Percentiles rank a stretch among this genome's conserved stretches.
Evolutionary conservation across 371 early-diverging fungal species (phyloP).

Genomic region (Apophysomyces variabilis): DNA sequence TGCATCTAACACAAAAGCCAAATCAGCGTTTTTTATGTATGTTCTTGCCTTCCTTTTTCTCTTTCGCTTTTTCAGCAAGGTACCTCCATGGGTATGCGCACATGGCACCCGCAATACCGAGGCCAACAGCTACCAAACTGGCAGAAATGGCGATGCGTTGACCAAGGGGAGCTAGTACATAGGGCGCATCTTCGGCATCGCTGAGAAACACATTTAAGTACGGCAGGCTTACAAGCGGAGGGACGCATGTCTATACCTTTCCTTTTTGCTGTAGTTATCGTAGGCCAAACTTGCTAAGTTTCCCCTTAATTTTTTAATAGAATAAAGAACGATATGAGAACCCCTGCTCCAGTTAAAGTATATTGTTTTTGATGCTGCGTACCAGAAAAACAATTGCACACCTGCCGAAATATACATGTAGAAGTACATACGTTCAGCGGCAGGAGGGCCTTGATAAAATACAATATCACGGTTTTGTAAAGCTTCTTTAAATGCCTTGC

Average conservation of each 20-base stretch:
- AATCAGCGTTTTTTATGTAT: neutral
- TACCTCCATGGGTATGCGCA: slow-evolving; percentile 60
- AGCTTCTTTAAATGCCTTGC: slow-evolving; percentile 28
- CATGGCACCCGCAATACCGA: slow-evolving; percentile 50
- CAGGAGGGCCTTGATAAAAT: slow-evolving; percentile 48
- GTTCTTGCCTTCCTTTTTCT: no score
- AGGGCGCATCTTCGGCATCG: slow-evolving; percentile 42
- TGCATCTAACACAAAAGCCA: slow-evolving; percentile 31
- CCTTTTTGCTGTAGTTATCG: slow-evolving; percentile 44
- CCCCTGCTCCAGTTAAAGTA: neutral
- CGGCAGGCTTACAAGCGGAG: neutral
- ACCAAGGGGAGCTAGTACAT: slow-evolving; percentile 44
- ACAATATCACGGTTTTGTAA: slow-evolving; percentile 45
- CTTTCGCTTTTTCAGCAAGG: neutral
- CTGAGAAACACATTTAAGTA: slow-evolving; percentile 15
- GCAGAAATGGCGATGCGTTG: slow-evolving; percentile 47
- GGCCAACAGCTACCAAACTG: slow-evolving; percentile 43
- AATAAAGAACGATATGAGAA: neutral
- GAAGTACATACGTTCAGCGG: slow-evolving; percentile 41
- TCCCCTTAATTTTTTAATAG: slow-evolving; percentile 35
- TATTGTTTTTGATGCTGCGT: slow-evolving; percentile 3
- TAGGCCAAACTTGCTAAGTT: slow-evolving; percentile 55
- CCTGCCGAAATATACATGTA: slow-evolving; percentile 56
- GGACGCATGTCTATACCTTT: slow-evolving; percentile 26
- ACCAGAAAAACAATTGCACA: slow-evolving; percentile 58